These are phyloP conservation scores for Aspergillus brunneoviolaceus DNA, from an alignment of 2,329 filamentous ascomycete genomes.

Conservation along the genomic window DNA sequence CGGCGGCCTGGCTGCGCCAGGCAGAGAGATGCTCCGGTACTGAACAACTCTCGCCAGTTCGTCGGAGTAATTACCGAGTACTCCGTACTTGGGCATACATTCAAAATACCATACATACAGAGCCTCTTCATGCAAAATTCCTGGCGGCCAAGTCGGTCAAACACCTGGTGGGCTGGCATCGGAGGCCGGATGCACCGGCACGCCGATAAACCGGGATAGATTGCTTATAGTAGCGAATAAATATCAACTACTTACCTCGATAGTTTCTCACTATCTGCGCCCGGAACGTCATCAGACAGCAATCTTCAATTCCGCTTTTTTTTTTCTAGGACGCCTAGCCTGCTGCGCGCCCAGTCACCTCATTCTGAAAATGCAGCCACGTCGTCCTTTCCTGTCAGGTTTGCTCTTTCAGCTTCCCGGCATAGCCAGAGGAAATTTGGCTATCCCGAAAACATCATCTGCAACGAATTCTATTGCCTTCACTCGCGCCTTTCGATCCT, in stretches of 20 bases:
- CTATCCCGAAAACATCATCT: not conserved
- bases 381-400: conserved; percentile 16
- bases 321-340: not conserved
- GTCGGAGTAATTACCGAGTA: not conserved
- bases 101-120: not conserved
- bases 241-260: not conserved
- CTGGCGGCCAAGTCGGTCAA: not conserved
- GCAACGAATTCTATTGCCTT: not conserved
- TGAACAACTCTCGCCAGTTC: not conserved
- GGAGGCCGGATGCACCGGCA: conserved; percentile 6
- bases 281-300: conserved; percentile 13
- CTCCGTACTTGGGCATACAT: too few species aligned
- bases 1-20: not conserved
- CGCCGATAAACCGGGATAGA: conserved; percentile 9
- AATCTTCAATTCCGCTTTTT: not conserved
- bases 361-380: conserved; percentile 12
- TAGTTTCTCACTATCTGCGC: conserved; percentile 1
- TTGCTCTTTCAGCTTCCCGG: conserved; percentile 23
- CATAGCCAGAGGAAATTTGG: conserved; percentile 2
- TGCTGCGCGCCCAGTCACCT: not conserved
- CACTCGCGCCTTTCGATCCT: not conserved
- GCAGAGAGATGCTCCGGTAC: not conserved
- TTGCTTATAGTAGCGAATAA: not conserved
- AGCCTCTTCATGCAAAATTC: not conserved
- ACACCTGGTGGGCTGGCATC: not conserved